These are phyloP conservation scores for Solanum virginianum DNA, from an alignment of 257 asterid genomes.

Conservation along the genomic window DNA sequence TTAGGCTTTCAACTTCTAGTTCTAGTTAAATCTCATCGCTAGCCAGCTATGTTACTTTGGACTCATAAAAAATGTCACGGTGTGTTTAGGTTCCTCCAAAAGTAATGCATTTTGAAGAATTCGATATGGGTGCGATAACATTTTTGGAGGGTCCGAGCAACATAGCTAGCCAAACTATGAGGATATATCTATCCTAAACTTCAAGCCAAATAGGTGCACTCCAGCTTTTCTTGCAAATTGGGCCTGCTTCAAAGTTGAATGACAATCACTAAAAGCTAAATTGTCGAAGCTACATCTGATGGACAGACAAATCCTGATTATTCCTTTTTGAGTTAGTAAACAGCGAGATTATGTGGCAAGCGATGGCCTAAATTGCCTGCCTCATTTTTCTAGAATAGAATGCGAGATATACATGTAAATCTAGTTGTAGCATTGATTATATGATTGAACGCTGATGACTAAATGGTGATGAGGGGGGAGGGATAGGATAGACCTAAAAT, in stretches of 20 bases:
- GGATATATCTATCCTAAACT: neutral
- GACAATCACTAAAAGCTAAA: neutral
- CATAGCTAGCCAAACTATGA: neutral
- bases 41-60: neutral
- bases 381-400: neutral
- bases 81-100: neutral
- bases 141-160: neutral
- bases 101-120: neutral
- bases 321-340: neutral
- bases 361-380: neutral
- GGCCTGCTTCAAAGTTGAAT: neutral
- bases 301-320: neutral
- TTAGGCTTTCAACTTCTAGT: neutral
- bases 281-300: neutral
- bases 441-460: neutral
- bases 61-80: no score
- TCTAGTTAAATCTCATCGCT: neutral
- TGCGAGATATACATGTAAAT: neutral
- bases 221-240: neutral
- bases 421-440: neutral
- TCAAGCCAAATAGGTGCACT: neutral
- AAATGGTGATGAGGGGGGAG: neutral
- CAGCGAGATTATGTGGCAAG: neutral
- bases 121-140: neutral
- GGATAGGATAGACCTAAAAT: neutral